These are phyloP conservation scores for Rhizopus sp. DNA, from an alignment of 371 early-diverging fungal species.

Conservation along the genomic window DNA sequence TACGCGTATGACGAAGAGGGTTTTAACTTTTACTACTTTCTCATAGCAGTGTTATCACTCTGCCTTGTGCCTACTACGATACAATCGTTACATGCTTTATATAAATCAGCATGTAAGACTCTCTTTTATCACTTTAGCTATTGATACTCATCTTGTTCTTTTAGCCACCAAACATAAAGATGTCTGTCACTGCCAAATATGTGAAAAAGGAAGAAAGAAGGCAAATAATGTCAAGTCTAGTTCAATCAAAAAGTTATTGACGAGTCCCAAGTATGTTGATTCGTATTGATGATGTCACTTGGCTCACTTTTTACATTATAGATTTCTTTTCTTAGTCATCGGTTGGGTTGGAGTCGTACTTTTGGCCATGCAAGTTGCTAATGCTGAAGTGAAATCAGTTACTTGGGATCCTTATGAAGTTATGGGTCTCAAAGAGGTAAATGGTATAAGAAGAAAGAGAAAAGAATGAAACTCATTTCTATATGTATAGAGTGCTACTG, in stretches of 20 bases:
- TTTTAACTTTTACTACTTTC: slow-evolving; percentile 92
- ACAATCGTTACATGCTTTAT: slow-evolving; percentile 48
- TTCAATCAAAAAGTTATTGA: slow-evolving; percentile 18
- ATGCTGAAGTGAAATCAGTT: slow-evolving; percentile 65
- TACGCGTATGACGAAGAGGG: slow-evolving; percentile 95
- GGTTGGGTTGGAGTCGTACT: slow-evolving; percentile 83
- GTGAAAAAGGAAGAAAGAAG: slow-evolving; percentile 25
- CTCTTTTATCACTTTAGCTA: slow-evolving; percentile 1
- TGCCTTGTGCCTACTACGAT: slow-evolving; percentile 80
- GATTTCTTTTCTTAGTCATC: slow-evolving; percentile 55
- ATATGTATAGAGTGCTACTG: slow-evolving; percentile 48
- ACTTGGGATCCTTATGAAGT: slow-evolving; percentile 94
- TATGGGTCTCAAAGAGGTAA: slow-evolving; percentile 77
- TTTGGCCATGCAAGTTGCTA: slow-evolving; percentile 76
- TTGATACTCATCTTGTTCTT: not conserved
- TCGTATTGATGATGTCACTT: not conserved
- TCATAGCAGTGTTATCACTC: slow-evolving; percentile 80
- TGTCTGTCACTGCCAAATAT: slow-evolving; percentile 24
- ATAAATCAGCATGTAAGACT: slow-evolving; percentile 47
- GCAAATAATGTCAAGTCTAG: slow-evolving; percentile 17
- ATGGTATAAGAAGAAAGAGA: not conserved
- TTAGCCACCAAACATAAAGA: slow-evolving; percentile 15
- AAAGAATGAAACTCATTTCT: not conserved
- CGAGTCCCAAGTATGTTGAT: slow-evolving; percentile 26
- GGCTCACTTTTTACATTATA: slow-evolving; percentile 10